phyloP scores from a whole-genome alignment of 805 yeast species.

The Wickerhamomyces canadensis region DNA sequence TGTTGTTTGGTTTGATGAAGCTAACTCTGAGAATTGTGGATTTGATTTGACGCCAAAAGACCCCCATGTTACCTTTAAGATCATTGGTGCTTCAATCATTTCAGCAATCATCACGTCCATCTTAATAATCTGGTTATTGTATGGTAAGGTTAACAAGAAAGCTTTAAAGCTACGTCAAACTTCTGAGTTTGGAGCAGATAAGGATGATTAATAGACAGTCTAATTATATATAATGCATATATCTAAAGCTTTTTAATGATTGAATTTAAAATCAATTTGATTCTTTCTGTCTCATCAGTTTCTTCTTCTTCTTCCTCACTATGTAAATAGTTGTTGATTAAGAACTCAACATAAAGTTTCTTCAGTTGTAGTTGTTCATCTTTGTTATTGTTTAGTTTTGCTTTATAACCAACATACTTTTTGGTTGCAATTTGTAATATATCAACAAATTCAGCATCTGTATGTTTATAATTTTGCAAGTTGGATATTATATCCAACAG shows the following conservation, averaged over 20 bases:
- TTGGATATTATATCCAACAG: constrained; percentile 60
- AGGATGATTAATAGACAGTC: constrained; percentile 9
- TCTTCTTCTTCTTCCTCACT: constrained; percentile 34
- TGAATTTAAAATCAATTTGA: constrained; percentile 18
- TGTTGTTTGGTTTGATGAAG: constrained; percentile 48
- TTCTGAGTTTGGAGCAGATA: constrained; percentile 16
- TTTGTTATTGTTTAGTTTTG: constrained; percentile 30
- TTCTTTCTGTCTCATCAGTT: constrained; percentile 13
- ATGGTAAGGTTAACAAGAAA: constrained; percentile 5
- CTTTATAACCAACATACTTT: constrained; percentile 56
- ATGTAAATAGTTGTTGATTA: constrained; percentile 11
- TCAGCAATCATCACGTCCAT: constrained; percentile 4
- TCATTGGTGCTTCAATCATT: constrained; percentile 3
- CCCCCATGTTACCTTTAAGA: neutral
- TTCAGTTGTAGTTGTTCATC: constrained; percentile 32
- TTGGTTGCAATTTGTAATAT: constrained; percentile 65
- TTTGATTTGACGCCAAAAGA: constrained; percentile 1
- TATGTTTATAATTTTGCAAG: constrained; percentile 44
- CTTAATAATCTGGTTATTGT: constrained; percentile 5
- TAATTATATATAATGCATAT: neutral
- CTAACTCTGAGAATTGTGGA: neutral
- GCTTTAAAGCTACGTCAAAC: constrained; percentile 10
- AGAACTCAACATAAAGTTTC: constrained; percentile 24
- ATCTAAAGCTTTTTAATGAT: constrained; percentile 19
- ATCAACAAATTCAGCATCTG: constrained; percentile 44